phyloP scores from a whole-genome alignment of 73 alveolate genomes.

The Stentor roeselii region DNA sequence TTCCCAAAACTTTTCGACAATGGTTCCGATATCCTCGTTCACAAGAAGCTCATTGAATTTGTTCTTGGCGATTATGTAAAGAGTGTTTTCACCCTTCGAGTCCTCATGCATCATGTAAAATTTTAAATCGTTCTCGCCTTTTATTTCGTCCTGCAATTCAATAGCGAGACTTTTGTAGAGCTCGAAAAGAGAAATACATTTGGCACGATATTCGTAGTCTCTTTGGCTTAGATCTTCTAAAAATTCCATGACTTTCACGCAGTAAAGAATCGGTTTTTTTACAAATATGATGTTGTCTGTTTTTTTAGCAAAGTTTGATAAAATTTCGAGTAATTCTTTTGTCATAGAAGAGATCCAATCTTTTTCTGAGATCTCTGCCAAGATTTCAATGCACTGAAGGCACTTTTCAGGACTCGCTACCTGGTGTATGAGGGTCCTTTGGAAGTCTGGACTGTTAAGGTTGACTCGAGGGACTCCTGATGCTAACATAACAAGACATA shows the following conservation, averaged over 20 bases:
- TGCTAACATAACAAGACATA: background rate
- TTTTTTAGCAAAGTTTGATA: background rate
- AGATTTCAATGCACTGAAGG: background rate
- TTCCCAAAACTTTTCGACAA: constrained; percentile 12
- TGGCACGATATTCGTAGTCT: background rate
- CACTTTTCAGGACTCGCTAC: background rate
- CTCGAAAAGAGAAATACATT: background rate
- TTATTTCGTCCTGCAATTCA: background rate
- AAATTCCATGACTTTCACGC: background rate
- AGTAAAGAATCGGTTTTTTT: background rate
- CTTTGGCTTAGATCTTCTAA: background rate
- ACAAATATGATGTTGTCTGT: background rate
- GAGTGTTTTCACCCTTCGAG: background rate
- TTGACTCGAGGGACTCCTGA: background rate
- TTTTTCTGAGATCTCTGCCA: background rate
- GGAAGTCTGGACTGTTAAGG: background rate
- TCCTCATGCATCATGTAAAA: background rate
- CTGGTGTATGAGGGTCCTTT: background rate
- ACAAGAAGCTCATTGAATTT: background rate
- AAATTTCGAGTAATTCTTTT: background rate
- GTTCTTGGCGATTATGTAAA: constrained; percentile 15
- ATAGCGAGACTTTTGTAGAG: background rate
- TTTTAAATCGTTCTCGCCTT: background rate
- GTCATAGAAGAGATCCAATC: background rate
- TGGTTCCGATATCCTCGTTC: constrained; percentile 25